Conservation (phyloP, 108 stramenopile genomes). For the Discostella pseudostelligera region DNA sequence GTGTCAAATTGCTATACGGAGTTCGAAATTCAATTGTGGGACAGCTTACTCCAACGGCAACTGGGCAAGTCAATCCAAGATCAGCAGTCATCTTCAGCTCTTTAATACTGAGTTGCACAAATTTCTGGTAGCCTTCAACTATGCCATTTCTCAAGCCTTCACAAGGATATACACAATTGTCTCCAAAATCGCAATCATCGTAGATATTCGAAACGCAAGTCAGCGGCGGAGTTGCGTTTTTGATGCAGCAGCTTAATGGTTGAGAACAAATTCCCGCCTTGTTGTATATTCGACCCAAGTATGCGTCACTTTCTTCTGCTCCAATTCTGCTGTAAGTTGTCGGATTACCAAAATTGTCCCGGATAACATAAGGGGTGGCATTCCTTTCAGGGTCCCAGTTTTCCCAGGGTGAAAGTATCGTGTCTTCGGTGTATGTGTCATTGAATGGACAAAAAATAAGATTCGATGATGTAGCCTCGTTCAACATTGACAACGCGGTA, state of each 20-base stretch:
- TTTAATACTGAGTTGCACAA: slow-evolving; percentile 20
- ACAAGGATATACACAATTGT: slow-evolving; percentile 41
- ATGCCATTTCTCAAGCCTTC: slow-evolving; percentile 21
- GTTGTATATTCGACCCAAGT: slow-evolving; percentile 43
- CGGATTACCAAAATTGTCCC: slow-evolving; percentile 27
- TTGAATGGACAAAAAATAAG: slow-evolving; percentile 30
- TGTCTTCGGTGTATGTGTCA: slow-evolving; percentile 35
- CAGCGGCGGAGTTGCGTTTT: background rate
- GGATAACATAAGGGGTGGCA: slow-evolving; percentile 32
- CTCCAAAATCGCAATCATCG: slow-evolving; percentile 40
- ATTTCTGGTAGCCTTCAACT: slow-evolving; percentile 23
- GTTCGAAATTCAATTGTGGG: slow-evolving; percentile 38
- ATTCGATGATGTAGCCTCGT: slow-evolving; percentile 34
- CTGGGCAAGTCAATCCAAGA: slow-evolving; percentile 45
- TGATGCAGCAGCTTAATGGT: slow-evolving; percentile 32
- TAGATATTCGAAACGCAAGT: slow-evolving; percentile 25
- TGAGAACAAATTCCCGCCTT: slow-evolving; percentile 40
- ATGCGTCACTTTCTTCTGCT: slow-evolving; percentile 20
- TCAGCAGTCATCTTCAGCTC: slow-evolving; percentile 41
- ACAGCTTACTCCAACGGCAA: slow-evolving; percentile 12
- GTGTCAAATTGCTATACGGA: slow-evolving; percentile 24
- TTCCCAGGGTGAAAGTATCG: slow-evolving; percentile 35
- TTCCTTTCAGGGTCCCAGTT: slow-evolving; percentile 1
- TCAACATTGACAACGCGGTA: slow-evolving; percentile 25
- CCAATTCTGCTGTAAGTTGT: slow-evolving; percentile 25